Evolutionary conservation across 2,329 filamentous ascomycete species (phyloP).

Genomic region (Aspergillus phoenicis): DNA sequence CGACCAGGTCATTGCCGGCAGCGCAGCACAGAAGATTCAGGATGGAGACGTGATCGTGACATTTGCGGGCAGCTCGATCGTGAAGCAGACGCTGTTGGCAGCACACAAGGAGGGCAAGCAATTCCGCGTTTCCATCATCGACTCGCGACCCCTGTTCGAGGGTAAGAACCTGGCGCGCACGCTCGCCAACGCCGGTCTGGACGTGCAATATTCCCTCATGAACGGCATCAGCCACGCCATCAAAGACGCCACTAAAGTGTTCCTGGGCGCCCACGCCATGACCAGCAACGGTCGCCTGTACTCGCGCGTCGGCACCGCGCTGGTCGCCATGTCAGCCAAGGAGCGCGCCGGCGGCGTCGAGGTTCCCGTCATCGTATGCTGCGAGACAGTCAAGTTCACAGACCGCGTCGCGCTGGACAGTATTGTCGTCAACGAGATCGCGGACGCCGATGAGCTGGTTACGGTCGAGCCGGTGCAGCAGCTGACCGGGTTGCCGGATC

Average conservation of each 20-base stretch:
- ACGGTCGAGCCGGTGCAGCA: constrained; percentile 32
- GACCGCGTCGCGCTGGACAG: constrained; percentile 87
- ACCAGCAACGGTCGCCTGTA: constrained; percentile 93
- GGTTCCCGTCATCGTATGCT: constrained; percentile 83
- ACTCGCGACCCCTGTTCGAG: constrained; percentile 72
- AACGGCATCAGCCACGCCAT: constrained; percentile 76
- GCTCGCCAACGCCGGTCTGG: constrained; percentile 69
- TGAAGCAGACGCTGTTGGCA: constrained; percentile 77
- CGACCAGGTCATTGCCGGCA: constrained; percentile 79
- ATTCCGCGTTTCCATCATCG: constrained; percentile 84
- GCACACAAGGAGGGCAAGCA: constrained; percentile 70
- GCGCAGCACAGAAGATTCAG: constrained; percentile 73
- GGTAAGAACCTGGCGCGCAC: constrained; percentile 71
- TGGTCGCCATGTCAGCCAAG: constrained; percentile 81
- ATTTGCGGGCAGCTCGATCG: constrained; percentile 81
- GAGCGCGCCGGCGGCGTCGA: constrained; percentile 59
- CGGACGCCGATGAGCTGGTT: constrained; percentile 69
- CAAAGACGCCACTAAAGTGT: constrained; percentile 69
- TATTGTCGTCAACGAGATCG: constrained; percentile 92
- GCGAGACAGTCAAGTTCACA: constrained; percentile 94
- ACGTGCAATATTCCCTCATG: constrained; percentile 79
- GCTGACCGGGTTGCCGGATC: constrained; percentile 35
- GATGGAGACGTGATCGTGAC: constrained; percentile 82
- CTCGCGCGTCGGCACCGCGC: constrained; percentile 81
- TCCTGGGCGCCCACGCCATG: constrained; percentile 90